phyloP scores from a whole-genome alignment of 169 alveolate genomes.

The Plasmodium fragile region DNA sequence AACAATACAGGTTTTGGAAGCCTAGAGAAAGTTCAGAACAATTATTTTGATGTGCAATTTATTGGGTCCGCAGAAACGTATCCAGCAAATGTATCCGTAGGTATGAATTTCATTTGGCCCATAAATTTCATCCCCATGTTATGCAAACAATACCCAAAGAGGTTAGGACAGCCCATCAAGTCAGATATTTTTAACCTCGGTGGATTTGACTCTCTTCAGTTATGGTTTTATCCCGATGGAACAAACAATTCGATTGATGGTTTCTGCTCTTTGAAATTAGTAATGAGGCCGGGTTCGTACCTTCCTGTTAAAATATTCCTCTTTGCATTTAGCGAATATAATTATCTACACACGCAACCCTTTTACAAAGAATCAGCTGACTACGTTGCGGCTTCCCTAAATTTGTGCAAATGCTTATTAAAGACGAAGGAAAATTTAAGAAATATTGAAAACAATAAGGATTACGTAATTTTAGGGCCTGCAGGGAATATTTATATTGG shows the following conservation, averaged over 20 bases:
- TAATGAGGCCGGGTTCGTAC: conserved; percentile 89
- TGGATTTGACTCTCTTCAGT: conserved; percentile 90
- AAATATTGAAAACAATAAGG: conserved; percentile 80
- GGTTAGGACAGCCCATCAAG: conserved; percentile 88
- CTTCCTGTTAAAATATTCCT: conserved; percentile 86
- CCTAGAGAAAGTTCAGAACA: conserved; percentile 81
- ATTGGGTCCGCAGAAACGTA: conserved; percentile 88
- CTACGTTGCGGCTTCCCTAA: conserved; percentile 81
- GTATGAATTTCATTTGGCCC: conserved; percentile 88
- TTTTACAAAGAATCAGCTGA: conserved; percentile 86
- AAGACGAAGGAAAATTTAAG: conserved; percentile 39
- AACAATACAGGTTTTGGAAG: conserved; percentile 86
- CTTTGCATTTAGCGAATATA: conserved; percentile 86
- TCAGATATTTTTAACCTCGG: conserved; percentile 87
- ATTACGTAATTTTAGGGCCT: conserved; percentile 89
- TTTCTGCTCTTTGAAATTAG: conserved; percentile 84
- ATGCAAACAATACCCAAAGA: conserved; percentile 84
- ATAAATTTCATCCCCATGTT: conserved; percentile 88
- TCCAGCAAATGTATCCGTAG: conserved; percentile 86
- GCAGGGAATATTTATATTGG: conserved; percentile 90
- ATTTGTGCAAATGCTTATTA: conserved; percentile 78
- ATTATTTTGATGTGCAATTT: conserved; percentile 89
- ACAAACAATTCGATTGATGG: conserved; percentile 84
- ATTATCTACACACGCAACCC: conserved; percentile 82
- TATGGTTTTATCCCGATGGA: conserved; percentile 92